phyloP scores from a whole-genome alignment of 257 asterid genomes.

The Coffea eugenioides region DNA sequence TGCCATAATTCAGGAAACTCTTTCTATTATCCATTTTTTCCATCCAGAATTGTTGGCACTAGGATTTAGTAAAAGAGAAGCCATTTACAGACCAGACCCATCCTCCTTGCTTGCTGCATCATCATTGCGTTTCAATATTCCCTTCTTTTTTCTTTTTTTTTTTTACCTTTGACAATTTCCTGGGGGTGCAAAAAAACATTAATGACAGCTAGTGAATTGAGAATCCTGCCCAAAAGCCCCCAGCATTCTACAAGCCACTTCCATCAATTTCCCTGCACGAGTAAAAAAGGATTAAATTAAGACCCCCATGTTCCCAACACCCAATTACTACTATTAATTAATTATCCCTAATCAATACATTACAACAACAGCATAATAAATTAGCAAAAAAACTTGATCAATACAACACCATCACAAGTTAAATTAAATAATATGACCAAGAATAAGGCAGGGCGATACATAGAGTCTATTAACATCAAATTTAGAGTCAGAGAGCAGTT shows the following conservation, averaged over 20 bases:
- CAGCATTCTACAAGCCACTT: constrained; percentile 72
- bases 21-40: neutral
- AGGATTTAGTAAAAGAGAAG: neutral
- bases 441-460: neutral
- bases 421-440: neutral
- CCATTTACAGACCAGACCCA: constrained; percentile 13
- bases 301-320: neutral
- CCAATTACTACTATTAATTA: too few relatives aligned
- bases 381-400: too few relatives aligned
- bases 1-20: constrained; percentile 28
- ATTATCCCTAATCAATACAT: neutral
- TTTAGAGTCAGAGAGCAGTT: neutral
- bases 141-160: constrained; percentile 15
- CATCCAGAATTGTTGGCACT: neutral
- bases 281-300: constrained; percentile 2
- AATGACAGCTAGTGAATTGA: constrained; percentile 69
- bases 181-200: constrained; percentile 24
- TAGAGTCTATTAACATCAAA: neutral
- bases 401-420: neutral
- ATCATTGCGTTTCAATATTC: constrained; percentile 18
- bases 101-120: constrained; percentile 20
- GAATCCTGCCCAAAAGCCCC: constrained; percentile 64
- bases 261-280: constrained; percentile 79
- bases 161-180: constrained; percentile 18
- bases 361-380: neutral